Conservation (phyloP, 2,329 filamentous ascomycete genomes). For the Diaporthe helianthi region DNA sequence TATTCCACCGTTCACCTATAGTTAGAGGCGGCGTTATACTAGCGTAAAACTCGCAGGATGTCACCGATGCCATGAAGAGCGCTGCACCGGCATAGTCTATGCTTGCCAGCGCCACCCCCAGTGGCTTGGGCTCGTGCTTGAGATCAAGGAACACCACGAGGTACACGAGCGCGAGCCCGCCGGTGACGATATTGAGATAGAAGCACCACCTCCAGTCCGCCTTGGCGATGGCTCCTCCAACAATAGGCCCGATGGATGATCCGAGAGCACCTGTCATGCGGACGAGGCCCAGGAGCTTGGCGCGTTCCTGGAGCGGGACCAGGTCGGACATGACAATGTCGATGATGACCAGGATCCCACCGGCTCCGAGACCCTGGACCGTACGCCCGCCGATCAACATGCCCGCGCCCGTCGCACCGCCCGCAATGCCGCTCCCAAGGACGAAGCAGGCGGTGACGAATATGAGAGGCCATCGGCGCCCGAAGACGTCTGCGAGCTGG, state of each 20-base stretch:
- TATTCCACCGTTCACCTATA: no score
- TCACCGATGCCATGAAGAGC: neutral
- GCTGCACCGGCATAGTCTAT: no score
- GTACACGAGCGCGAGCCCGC: neutral
- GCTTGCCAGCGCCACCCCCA: neutral
- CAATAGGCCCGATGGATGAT: conserved; percentile 41
- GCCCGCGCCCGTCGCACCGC: conserved; percentile 11
- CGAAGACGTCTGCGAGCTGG: neutral
- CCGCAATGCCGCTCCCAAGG: neutral
- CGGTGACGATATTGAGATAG: conserved; percentile 38
- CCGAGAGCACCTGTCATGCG: conserved; percentile 44
- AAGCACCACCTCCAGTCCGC: conserved; percentile 50
- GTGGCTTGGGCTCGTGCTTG: neutral
- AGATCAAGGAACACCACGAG: neutral
- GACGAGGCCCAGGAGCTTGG: conserved; percentile 47
- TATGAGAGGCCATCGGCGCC: neutral
- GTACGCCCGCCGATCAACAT: conserved; percentile 36
- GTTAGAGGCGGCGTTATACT: no score
- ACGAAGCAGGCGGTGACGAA: neutral
- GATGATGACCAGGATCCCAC: conserved; percentile 33
- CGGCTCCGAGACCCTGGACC: conserved; percentile 33
- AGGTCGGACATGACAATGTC: conserved; percentile 48
- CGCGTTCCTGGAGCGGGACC: conserved; percentile 53
- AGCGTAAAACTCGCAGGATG: no score
- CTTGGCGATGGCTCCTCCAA: conserved; percentile 37